A percentile compares a stretch with the other conserved stretches of the same genome.
Evolutionary conservation across 169 alveolate genomes (phyloP).

Genomic region (Cryptosporidium ubiquitum): DNA sequence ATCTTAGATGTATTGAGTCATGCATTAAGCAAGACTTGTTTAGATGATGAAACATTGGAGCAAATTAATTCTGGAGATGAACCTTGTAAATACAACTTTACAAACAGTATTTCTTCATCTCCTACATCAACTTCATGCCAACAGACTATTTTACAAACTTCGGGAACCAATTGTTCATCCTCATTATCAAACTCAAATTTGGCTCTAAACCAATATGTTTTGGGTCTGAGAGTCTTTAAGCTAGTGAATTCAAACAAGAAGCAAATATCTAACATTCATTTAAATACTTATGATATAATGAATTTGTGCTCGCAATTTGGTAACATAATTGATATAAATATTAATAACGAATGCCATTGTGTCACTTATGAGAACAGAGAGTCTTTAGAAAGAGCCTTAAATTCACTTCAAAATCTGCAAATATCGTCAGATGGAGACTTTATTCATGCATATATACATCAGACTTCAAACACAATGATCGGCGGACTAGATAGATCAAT

Average conservation of each 20-base stretch:
- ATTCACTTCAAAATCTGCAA: conserved; percentile 45
- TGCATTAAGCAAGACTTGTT: conserved; percentile 28
- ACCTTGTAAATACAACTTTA: neutral
- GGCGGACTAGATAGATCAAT: conserved; percentile 63
- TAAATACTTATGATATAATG: conserved; percentile 51
- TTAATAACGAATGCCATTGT: conserved; percentile 11
- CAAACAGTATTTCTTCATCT: neutral
- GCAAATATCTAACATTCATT: conserved; percentile 27
- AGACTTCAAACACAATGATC: conserved; percentile 33
- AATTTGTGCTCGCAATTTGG: conserved; percentile 72
- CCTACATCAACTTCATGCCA: neutral
- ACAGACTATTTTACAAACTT: neutral
- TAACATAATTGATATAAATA: conserved; percentile 22
- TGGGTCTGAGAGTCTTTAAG: conserved; percentile 30
- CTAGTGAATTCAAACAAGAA: conserved; percentile 6
- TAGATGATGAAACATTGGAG: conserved; percentile 8
- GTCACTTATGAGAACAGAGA: conserved; percentile 43
- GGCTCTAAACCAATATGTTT: neutral
- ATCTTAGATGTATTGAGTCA: conserved; percentile 55
- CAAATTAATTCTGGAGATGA: conserved; percentile 3
- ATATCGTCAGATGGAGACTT: conserved; percentile 64
- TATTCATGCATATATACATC: conserved; percentile 66
- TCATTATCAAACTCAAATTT: neutral
- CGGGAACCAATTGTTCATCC: neutral
- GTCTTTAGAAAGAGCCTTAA: conserved; percentile 53